Percentiles rank a stretch among this genome's conserved stretches.
These are phyloP conservation scores for Pisolithus marmoratus DNA, from an alignment of 768 basidiomycete species.

Conservation along the genomic window DNA sequence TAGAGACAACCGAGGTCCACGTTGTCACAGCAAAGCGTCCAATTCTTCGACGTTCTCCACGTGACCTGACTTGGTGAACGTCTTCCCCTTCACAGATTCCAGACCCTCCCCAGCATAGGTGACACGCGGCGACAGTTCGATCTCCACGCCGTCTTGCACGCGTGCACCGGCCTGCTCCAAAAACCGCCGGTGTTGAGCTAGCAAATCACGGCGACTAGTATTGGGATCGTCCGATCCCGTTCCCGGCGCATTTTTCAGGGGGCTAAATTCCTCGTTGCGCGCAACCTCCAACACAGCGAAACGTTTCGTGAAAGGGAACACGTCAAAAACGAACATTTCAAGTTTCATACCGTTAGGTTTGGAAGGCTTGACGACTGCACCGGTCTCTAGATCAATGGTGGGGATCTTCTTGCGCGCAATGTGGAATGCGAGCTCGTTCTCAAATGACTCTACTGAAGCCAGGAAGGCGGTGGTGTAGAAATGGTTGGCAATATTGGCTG, in stretches of 20 bases:
- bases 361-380: slow-evolving; percentile 67
- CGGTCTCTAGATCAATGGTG: slow-evolving; percentile 64
- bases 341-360: slow-evolving; percentile 99
- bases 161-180: slow-evolving; percentile 72
- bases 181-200: slow-evolving; percentile 84
- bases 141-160: slow-evolving; percentile 69
- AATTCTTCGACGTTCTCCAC: slow-evolving; percentile 64
- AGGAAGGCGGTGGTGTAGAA: slow-evolving; percentile 92
- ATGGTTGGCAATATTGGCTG: slow-evolving; percentile 97
- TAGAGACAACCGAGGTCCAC: neutral
- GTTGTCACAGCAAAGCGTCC: slow-evolving; percentile 51
- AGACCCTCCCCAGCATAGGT: slow-evolving; percentile 93
- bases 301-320: slow-evolving; percentile 83
- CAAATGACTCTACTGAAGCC: slow-evolving; percentile 70
- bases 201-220: slow-evolving; percentile 84
- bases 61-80: slow-evolving; percentile 68
- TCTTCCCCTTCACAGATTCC: slow-evolving; percentile 70
- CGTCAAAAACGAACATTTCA: slow-evolving; percentile 98
- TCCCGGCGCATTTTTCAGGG: slow-evolving; percentile 95
- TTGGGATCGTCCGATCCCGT: slow-evolving; percentile 85
- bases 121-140: slow-evolving; percentile 86
- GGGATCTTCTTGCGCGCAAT: slow-evolving; percentile 98
- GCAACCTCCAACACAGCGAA: slow-evolving; percentile 89
- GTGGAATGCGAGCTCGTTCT: slow-evolving; percentile 89
- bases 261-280: slow-evolving; percentile 89